Percentiles rank a stretch among this genome's conserved stretches.
phyloP scores from a whole-genome alignment of 257 asterid species.

The Phtheirospermum japonicum region DNA sequence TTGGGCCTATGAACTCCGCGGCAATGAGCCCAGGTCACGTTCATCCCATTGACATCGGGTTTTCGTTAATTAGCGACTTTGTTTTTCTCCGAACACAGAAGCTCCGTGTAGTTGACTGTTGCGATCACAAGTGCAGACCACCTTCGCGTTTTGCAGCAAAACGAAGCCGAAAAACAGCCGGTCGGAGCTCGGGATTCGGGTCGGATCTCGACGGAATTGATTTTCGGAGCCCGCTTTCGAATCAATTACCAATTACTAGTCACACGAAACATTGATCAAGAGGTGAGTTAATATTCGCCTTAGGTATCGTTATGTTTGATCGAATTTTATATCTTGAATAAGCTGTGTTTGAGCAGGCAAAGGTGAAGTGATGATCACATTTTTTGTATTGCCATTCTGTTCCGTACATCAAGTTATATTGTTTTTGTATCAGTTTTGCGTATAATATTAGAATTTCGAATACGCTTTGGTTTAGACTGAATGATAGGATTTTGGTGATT shows the following conservation, averaged over 20 bases:
- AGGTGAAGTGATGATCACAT: background rate
- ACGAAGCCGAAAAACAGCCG: background rate
- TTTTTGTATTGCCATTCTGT: background rate
- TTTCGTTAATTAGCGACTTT: conserved; percentile 2
- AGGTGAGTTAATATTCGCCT: conserved; percentile 21
- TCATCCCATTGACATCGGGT: too few relatives aligned
- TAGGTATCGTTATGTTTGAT: conserved; percentile 7
- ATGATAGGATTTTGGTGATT: background rate
- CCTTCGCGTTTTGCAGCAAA: conserved; percentile 21
- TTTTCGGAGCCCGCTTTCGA: background rate
- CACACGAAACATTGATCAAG: conserved; percentile 9
- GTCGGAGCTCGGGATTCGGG: conserved; percentile 13
- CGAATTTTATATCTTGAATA: conserved; percentile 7
- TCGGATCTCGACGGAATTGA: conserved; percentile 17
- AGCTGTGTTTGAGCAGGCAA: background rate
- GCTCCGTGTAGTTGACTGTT: conserved; percentile 18
- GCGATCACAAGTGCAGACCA: conserved; percentile 26
- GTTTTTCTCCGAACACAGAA: conserved; percentile 2
- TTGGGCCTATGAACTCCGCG: too few relatives aligned
- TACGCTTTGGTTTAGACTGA: background rate
- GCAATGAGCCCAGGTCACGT: too few relatives aligned
- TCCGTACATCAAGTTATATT: background rate
- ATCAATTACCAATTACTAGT: background rate
- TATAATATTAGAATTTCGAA: background rate
- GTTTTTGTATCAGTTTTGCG: background rate